Evolutionary conservation across 2,329 filamentous ascomycete genomes (phyloP), one percentile per base, ranked within the genome.

Genomic region (Scedosporium dehoogii): DNA sequence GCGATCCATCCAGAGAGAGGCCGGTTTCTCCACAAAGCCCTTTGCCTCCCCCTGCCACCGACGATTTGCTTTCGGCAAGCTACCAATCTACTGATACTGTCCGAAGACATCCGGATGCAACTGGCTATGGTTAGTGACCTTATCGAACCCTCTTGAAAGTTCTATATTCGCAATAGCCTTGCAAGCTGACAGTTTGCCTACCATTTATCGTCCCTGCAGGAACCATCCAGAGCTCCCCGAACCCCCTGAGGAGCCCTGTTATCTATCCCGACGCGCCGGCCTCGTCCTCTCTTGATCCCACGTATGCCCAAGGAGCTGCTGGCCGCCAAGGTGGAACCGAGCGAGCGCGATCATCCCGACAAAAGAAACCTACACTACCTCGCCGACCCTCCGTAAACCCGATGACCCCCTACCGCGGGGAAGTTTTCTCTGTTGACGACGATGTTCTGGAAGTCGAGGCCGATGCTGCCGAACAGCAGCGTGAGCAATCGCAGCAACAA

Each of bases 341-440:
- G 61, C 77, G 81, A 67, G 76, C 78, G 65, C 79, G 79, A 68
- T 74, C 76, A 56, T 72, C 74, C 25, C 80, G 82, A 66, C 80
- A 86, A 14, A 86, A 85, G 72, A 96, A 93, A 72, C 91, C 91
- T 18, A 76, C 83, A 10, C 84, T 93, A 73, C 73, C 83, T 63
- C 87, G 91, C 67, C 87, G 91, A 65, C 81, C 87, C 63, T 93
- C 91, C 1, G 91, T 91, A 25, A 90, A 84, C 63, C 74, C 74
- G 6, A 81, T 85, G 69, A 85, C 85, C 48, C 92, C 91, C 2
- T 85, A 93, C 71, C 88, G 91, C 61, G 90, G 92, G 33, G 89
- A 90, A 65, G 81, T 93, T 64, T 97, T 96, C 75, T 97, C 92
- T 0, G 91, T 91, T 58, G 92, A 97, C 71, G 93, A 97, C 72